These are phyloP conservation scores for Canna indica DNA, from an alignment of 176 grass and related monocot species.

Conservation along the genomic window DNA sequence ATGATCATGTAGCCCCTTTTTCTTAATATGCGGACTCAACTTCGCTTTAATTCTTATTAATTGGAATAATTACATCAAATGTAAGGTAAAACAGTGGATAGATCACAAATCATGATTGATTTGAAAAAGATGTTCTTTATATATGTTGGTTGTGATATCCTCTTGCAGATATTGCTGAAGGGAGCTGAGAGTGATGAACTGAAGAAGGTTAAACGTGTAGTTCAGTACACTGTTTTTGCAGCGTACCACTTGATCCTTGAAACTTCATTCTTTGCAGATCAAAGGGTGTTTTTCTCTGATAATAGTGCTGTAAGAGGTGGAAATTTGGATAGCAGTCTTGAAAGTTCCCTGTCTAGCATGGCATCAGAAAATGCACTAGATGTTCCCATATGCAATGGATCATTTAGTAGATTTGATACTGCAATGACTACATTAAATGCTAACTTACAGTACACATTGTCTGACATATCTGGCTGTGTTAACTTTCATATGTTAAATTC, in stretches of 20 bases:
- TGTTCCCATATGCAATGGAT: conserved; percentile 8
- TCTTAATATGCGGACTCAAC: background rate
- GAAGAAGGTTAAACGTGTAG: conserved; percentile 76
- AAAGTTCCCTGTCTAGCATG: background rate
- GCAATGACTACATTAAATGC: background rate
- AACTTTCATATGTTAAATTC: background rate
- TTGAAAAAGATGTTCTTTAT: background rate
- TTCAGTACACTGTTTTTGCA: conserved; percentile 75
- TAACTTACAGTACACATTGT: background rate
- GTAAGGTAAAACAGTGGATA: background rate
- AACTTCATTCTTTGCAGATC: conserved; percentile 82
- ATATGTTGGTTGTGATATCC: conserved; percentile 18
- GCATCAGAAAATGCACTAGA: conserved; percentile 5
- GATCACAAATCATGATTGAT: background rate
- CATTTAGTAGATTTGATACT: background rate
- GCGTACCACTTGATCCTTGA: conserved; percentile 84
- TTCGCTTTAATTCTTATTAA: background rate
- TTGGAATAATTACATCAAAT: background rate
- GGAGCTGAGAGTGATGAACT: conserved; percentile 59
- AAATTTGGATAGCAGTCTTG: background rate
- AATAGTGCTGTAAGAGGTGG: conserved; percentile 27
- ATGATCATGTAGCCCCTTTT: background rate
- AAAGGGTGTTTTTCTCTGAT: conserved; percentile 52
- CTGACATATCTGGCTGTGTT: background rate
- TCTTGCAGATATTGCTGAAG: conserved; percentile 66